Conservation (phyloP, 176 grass and related monocot genomes). For the Hsuehochloa calcarea region DNA sequence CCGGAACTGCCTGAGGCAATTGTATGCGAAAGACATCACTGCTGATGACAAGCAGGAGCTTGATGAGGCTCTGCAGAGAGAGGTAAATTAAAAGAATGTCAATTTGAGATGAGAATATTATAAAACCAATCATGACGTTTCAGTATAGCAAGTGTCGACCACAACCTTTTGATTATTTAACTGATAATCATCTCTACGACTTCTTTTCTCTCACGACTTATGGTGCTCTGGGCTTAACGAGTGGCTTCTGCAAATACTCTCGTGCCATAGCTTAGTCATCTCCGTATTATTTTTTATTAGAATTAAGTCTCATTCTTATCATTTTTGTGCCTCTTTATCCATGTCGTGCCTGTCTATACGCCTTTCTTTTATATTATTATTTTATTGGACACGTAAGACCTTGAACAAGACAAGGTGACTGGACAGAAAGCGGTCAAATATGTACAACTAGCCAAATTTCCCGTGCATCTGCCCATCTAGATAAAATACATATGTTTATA, state of each 20-base stretch:
- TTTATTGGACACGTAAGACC: neutral
- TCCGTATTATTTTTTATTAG: neutral
- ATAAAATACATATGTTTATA: neutral
- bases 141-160: neutral
- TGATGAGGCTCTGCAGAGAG: constrained; percentile 96
- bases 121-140: neutral
- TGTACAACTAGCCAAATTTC: neutral
- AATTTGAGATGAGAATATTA: constrained; percentile 10
- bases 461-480: neutral
- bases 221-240: neutral
- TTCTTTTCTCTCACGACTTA: neutral
- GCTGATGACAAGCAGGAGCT: constrained; percentile 94
- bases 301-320: neutral
- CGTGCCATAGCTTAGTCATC: neutral
- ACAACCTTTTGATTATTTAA: constrained; percentile 13
- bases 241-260: neutral
- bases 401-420: neutral
- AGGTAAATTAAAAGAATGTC: constrained; percentile 49
- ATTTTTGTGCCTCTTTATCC: neutral
- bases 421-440: neutral
- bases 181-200: neutral
- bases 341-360: neutral
- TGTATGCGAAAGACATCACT: constrained; percentile 89
- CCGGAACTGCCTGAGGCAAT: constrained; percentile 75
- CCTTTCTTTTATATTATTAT: neutral